Evolutionary conservation across 169 alveolate genomes (phyloP).

Genomic region (Besnoitia besnoiti): DNA sequence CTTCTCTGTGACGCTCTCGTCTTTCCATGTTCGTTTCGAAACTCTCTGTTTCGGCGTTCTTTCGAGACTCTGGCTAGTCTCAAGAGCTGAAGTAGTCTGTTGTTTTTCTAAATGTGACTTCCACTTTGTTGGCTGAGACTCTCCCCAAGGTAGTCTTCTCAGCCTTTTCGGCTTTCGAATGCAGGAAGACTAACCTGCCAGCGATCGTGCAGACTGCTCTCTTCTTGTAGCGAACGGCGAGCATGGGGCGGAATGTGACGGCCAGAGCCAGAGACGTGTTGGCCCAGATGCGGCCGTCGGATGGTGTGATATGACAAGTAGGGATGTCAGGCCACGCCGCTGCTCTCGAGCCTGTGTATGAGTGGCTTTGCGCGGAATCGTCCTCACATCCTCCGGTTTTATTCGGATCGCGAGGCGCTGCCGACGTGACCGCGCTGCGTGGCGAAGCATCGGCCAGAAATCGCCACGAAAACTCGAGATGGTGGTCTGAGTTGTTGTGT

Average conservation of each 20-base stretch:
- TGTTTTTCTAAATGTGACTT: no score
- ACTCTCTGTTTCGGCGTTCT: no score
- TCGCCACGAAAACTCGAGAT: constrained; percentile 58
- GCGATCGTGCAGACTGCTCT: background rate
- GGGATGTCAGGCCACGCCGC: background rate
- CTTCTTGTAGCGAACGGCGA: background rate
- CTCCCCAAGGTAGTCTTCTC: no score
- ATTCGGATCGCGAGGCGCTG: no score
- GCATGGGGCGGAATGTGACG: background rate
- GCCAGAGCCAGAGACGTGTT: background rate
- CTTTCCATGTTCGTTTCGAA: no score
- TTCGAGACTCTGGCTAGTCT: no score
- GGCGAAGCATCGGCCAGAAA: background rate
- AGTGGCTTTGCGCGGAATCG: background rate
- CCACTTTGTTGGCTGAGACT: no score
- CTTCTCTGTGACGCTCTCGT: no score
- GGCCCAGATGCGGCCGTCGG: constrained; percentile 9
- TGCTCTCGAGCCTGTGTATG: background rate
- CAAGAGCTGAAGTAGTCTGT: no score
- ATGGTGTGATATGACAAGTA: background rate
- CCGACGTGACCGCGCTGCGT: no score
- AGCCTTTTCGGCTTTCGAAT: no score
- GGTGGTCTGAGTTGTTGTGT: constrained; percentile 56
- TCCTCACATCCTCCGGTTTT: background rate
- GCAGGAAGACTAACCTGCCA: constrained; percentile 16